phyloP scores from a whole-genome alignment of 225 moss, liverwort and hornwort species.

The Polytrichum formosum region DNA sequence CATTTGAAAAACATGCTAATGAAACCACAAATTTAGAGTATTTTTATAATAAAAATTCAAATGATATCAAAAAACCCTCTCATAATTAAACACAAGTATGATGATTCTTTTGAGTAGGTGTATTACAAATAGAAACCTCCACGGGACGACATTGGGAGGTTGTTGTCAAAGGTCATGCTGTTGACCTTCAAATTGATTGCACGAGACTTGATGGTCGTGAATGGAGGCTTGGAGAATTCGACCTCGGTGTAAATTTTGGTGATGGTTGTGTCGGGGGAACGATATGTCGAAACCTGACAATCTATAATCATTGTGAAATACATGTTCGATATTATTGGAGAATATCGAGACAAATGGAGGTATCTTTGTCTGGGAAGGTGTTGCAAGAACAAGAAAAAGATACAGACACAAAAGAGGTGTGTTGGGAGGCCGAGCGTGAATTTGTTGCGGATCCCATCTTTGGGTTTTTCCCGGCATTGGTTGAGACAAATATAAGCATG shows the following conservation, averaged over 20 bases:
- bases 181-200: slow-evolving; percentile 58
- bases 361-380: neutral
- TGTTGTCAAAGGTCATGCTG: slow-evolving; percentile 45
- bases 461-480: slow-evolving; percentile 50
- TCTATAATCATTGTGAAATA: slow-evolving; percentile 44
- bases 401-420: slow-evolving; percentile 18
- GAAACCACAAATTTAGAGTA: too few relatives aligned
- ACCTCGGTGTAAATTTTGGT: slow-evolving; percentile 58
- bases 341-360: slow-evolving; percentile 8
- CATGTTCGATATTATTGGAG: slow-evolving; percentile 39
- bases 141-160: slow-evolving; percentile 71
- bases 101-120: neutral
- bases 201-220: slow-evolving; percentile 53
- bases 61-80: too few relatives aligned
- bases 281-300: slow-evolving; percentile 31
- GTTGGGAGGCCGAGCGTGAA: slow-evolving; percentile 21
- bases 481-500: slow-evolving; percentile 30
- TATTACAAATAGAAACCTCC: slow-evolving; percentile 50
- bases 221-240: slow-evolving; percentile 52
- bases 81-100: too few relatives aligned
- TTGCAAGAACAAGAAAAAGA: slow-evolving; percentile 27
- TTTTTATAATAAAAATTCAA: too few relatives aligned
- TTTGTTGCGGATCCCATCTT: slow-evolving; percentile 44
- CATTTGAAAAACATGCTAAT: too few relatives aligned
- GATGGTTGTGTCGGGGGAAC: slow-evolving; percentile 47